These are phyloP conservation scores for Nidula microcarpa DNA, from an alignment of 768 basidiomycete species.

Conservation along the genomic window DNA sequence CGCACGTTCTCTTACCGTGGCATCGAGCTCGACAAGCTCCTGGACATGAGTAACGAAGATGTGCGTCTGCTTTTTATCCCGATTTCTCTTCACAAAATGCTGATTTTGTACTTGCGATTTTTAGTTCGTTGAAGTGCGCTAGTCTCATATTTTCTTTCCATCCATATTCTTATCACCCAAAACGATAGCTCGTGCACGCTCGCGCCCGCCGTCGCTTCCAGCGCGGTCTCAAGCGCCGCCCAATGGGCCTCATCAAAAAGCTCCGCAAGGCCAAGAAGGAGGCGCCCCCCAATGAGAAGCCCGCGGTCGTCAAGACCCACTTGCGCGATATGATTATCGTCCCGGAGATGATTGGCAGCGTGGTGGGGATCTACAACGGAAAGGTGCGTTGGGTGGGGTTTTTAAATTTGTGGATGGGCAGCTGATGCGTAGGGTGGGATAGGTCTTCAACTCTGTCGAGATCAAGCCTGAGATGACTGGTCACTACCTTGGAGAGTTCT, in stretches of 20 bases:
- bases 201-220: conserved; percentile 99
- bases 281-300: conserved; percentile 98
- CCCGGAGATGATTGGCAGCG: conserved; percentile 99
- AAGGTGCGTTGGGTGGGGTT: conserved; percentile 52
- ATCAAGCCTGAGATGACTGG: conserved; percentile 99
- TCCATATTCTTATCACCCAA: conserved; percentile 1
- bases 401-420: neutral
- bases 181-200: conserved; percentile 85
- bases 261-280: conserved; percentile 99
- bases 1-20: conserved; percentile 99
- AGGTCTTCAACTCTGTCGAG: conserved; percentile 96
- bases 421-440: neutral
- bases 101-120: conserved; percentile 1
- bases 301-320: conserved; percentile 97
- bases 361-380: conserved; percentile 98
- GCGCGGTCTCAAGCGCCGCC: conserved; percentile 97
- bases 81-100: neutral
- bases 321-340: conserved; percentile 99
- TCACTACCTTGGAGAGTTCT: conserved; percentile 98
- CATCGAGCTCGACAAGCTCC: conserved; percentile 95
- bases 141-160: neutral
- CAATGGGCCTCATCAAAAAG: conserved; percentile 99
- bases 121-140: conserved; percentile 76
- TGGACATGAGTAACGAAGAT: conserved; percentile 95
- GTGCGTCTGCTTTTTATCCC: conserved; percentile 42